Percentiles rank a stretch among this genome's conserved stretches.
These are phyloP conservation scores for Monoraphidium neglectum DNA, from an alignment of 139 green algal species.

Conservation along the genomic window DNA sequence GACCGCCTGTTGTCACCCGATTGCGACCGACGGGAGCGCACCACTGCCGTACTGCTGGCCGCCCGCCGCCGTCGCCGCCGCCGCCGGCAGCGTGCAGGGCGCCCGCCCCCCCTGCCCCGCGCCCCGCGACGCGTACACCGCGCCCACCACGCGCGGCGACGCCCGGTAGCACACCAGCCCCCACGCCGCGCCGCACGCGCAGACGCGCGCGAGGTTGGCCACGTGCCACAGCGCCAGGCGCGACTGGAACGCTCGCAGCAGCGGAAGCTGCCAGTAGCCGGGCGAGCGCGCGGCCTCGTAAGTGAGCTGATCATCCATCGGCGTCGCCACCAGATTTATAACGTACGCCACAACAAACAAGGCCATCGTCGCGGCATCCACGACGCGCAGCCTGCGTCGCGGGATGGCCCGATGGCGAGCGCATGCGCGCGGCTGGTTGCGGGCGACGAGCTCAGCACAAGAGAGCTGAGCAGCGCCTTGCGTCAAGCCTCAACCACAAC, in stretches of 20 bases:
- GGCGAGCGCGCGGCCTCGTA: background rate
- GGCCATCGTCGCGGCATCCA: background rate
- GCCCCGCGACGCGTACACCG: too few species aligned
- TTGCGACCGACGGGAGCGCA: too few species aligned
- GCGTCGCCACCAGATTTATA: conserved; percentile 23
- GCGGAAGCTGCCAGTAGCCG: conserved; percentile 2
- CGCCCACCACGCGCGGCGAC: background rate
- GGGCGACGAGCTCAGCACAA: too few species aligned
- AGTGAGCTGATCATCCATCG: conserved; percentile 19
- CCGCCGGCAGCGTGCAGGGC: too few species aligned
- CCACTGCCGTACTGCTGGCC: too few species aligned
- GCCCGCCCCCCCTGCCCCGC: too few species aligned
- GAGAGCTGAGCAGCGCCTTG: too few species aligned
- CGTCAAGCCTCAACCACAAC: too few species aligned
- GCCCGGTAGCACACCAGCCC: conserved; percentile 26
- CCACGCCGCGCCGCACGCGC: conserved; percentile 11
- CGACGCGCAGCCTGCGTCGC: conserved; percentile 12
- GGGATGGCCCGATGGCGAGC: too few species aligned
- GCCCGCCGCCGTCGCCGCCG: too few species aligned
- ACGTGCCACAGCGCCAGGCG: conserved; percentile 19
- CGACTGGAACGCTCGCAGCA: background rate
- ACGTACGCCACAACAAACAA: conserved; percentile 16
- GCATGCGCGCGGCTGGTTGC: too few species aligned
- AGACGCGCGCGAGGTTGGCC: conserved; percentile 12
- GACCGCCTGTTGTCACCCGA: too few species aligned